These are phyloP conservation scores for Piper betle DNA, from an alignment of 164 flowering plant genomes.

Conservation along the genomic window DNA sequence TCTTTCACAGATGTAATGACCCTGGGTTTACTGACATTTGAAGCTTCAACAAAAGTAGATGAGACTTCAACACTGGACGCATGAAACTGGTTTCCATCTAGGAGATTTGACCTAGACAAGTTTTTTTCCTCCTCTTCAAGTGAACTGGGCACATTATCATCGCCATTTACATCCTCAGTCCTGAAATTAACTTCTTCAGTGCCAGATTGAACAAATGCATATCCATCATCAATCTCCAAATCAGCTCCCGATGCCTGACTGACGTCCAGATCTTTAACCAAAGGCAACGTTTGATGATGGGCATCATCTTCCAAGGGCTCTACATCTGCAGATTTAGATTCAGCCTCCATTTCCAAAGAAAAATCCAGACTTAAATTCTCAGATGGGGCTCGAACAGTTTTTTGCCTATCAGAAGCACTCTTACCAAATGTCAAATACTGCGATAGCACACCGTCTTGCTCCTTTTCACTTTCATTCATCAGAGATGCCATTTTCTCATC, in stretches of 20 bases:
- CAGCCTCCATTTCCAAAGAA: background rate
- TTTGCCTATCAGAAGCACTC: background rate
- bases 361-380: no score
- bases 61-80: constrained; percentile 8
- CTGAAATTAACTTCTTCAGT: background rate
- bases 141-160: constrained; percentile 4
- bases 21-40: constrained; percentile 27
- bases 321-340: background rate
- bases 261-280: background rate
- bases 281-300: background rate
- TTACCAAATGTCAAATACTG: background rate
- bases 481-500: constrained; percentile 22
- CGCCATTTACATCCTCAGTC: constrained; percentile 4
- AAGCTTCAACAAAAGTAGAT: constrained; percentile 7
- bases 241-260: background rate
- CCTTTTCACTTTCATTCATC: constrained; percentile 9
- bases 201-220: background rate
- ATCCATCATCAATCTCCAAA: background rate
- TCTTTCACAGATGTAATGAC: constrained; percentile 61
- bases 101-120: background rate
- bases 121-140: constrained; percentile 1
- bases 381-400: background rate
- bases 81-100: constrained; percentile 9
- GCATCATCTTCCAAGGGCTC: background rate
- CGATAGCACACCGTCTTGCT: constrained; percentile 7